Conservation (phyloP, 208 protist species). For the Trypanosomatidae sp. region DNA sequence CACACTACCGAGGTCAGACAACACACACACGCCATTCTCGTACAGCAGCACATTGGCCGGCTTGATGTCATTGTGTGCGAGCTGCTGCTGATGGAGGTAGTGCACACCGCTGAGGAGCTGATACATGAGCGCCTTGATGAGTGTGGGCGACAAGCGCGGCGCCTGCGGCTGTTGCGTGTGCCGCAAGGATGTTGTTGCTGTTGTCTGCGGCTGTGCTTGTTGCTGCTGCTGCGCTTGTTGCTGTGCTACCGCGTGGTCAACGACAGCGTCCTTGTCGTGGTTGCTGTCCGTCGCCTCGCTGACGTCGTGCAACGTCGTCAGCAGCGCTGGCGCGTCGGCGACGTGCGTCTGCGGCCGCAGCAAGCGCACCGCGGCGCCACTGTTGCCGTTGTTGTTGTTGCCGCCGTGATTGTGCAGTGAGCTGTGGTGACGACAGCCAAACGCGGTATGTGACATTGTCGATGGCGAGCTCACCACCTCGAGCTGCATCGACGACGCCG, state of each 20-base stretch:
- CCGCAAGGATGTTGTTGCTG: background rate
- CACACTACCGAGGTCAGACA: conserved; percentile 60
- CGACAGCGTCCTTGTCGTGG: too few species aligned
- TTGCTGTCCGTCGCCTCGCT: too few species aligned
- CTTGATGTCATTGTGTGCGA: conserved; percentile 83
- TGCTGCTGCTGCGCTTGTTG: too few species aligned
- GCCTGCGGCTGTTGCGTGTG: background rate
- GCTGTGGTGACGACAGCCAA: too few species aligned
- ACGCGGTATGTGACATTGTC: conserved; percentile 2
- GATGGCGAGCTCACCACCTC: background rate
- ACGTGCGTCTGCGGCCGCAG: too few species aligned
- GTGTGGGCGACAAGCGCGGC: conserved; percentile 10
- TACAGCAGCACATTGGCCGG: conserved; percentile 71
- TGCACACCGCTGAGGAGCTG: conserved; percentile 52
- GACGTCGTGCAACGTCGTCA: too few species aligned
- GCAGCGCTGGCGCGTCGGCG: too few species aligned
- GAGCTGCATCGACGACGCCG: background rate
- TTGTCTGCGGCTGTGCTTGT: background rate
- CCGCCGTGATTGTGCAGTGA: too few species aligned
- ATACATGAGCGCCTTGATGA: conserved; percentile 61
- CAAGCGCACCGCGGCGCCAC: too few species aligned
- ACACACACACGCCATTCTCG: conserved; percentile 54
- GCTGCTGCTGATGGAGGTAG: conserved; percentile 62
- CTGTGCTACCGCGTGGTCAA: too few species aligned
- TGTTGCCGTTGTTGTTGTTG: too few species aligned